A percentile compares a stretch with the other conserved stretches of the same genome.
Evolutionary conservation across 2,329 filamentous ascomycete species (phyloP).

Genomic region (Ambrosiella xylebori): DNA sequence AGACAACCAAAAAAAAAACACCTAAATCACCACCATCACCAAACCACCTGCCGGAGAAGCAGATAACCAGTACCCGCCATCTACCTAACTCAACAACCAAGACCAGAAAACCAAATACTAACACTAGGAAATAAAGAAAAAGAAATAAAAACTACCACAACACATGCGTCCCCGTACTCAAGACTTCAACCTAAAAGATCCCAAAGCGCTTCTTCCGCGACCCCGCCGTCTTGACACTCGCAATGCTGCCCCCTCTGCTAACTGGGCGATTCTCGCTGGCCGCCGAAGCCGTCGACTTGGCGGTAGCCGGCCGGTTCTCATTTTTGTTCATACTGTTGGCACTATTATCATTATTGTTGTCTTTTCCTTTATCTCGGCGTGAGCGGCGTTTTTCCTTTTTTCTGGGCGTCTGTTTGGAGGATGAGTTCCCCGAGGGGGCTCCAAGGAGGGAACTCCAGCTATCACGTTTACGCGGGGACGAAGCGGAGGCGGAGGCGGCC

Average conservation of each 20-base stretch:
- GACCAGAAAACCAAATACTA: too few relatives aligned
- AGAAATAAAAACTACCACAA: slow-evolving; percentile 2
- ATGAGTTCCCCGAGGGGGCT: not conserved
- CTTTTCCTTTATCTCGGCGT: slow-evolving; percentile 1
- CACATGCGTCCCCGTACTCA: not conserved
- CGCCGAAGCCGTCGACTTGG: too few relatives aligned
- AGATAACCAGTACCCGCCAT: too few relatives aligned
- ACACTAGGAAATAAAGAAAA: slow-evolving; percentile 1
- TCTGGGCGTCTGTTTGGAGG: not conserved
- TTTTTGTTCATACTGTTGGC: not conserved
- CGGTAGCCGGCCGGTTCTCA: too few relatives aligned
- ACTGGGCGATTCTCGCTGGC: too few relatives aligned
- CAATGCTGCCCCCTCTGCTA: too few relatives aligned
- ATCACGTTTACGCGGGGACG: not conserved
- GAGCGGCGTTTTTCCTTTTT: not conserved
- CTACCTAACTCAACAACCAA: not conserved
- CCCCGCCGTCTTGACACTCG: not conserved
- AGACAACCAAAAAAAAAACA: not conserved
- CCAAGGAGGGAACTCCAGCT: not conserved
- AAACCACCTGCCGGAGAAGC: too few relatives aligned
- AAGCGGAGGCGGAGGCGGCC: not conserved
- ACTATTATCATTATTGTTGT: not conserved
- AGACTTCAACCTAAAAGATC: slow-evolving; percentile 7
- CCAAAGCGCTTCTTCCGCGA: slow-evolving; percentile 4
- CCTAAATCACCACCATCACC: not conserved